A percentile compares a stretch with the other conserved stretches of the same genome.
phyloP scores from a whole-genome alignment of 2,329 filamentous ascomycete genomes.

The Paraphoma sp. region DNA sequence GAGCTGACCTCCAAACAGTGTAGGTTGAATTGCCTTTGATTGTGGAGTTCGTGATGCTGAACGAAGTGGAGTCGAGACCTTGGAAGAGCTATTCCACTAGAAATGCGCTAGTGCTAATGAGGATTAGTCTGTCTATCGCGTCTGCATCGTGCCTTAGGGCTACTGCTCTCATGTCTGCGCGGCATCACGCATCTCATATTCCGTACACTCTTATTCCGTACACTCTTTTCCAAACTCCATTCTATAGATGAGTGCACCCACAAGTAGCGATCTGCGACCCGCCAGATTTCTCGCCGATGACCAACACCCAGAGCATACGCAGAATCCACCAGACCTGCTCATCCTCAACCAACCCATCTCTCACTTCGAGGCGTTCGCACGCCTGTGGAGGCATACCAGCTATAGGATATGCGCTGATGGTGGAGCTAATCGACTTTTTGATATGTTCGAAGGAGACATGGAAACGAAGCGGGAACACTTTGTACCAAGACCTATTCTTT shows the following conservation, averaged over 20 bases:
- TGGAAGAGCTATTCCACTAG: too few relatives aligned
- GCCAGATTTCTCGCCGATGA: constrained; percentile 34
- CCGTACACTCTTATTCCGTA: background rate
- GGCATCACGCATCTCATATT: background rate
- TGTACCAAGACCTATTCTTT: constrained; percentile 25
- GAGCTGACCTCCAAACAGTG: too few relatives aligned
- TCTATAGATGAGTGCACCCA: constrained; percentile 18
- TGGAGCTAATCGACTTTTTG: constrained; percentile 78
- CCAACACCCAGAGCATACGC: constrained; percentile 20
- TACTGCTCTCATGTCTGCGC: background rate
- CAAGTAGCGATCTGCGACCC: constrained; percentile 25
- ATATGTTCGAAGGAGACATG: constrained; percentile 50
- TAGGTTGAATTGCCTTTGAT: too few relatives aligned
- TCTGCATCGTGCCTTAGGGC: constrained; percentile 7
- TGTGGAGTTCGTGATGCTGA: too few relatives aligned
- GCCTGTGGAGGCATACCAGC: constrained; percentile 60
- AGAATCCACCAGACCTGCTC: constrained; percentile 42
- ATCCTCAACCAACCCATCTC: constrained; percentile 55
- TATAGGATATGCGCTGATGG: constrained; percentile 86
- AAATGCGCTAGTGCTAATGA: too few relatives aligned
- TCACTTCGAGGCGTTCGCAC: constrained; percentile 57
- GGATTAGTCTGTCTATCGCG: too few relatives aligned
- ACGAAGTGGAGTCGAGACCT: too few relatives aligned
- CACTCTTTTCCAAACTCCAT: background rate
- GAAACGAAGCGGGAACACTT: constrained; percentile 31